Conservation (phyloP, 805 yeast species). For the Tetrapisispora iriomotensis region DNA sequence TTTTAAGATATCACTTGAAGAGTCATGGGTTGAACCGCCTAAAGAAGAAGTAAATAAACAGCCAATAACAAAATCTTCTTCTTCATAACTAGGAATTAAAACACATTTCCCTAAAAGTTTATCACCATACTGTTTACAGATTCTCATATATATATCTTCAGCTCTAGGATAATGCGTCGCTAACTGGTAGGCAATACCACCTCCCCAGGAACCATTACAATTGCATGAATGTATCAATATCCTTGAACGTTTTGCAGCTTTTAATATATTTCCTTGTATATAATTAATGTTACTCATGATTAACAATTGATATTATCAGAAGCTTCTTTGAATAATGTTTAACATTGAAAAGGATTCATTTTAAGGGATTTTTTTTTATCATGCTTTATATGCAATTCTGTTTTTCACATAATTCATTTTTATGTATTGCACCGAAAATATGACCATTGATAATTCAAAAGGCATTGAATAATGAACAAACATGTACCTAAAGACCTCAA, state of each 20-base stretch:
- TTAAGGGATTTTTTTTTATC: no score
- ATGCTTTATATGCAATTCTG: background rate
- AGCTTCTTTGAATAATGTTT: background rate
- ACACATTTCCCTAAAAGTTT: conserved; percentile 39
- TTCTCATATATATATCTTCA: conserved; percentile 35
- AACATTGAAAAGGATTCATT: background rate
- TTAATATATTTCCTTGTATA: conserved; percentile 15
- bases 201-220: conserved; percentile 74
- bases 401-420: no score
- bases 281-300: conserved; percentile 13
- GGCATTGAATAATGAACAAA: no score
- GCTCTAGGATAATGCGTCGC: conserved; percentile 46
- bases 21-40: conserved; percentile 36
- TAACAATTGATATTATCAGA: background rate
- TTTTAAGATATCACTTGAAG: conserved; percentile 37
- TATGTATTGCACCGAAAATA: no score
- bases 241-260: conserved; percentile 22
- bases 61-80: conserved; percentile 33
- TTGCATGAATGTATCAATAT: conserved; percentile 74
- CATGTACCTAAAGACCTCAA: no score
- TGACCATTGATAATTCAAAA: no score
- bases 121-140: conserved; percentile 17
- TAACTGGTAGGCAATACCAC: conserved; percentile 64
- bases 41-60: conserved; percentile 65
- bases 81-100: conserved; percentile 18